A percentile compares a stretch with the other conserved stretches of the same genome.
Evolutionary conservation across 192 early-diverging fungal genomes (phyloP).

Genomic region (Cetraspora pellucida): DNA sequence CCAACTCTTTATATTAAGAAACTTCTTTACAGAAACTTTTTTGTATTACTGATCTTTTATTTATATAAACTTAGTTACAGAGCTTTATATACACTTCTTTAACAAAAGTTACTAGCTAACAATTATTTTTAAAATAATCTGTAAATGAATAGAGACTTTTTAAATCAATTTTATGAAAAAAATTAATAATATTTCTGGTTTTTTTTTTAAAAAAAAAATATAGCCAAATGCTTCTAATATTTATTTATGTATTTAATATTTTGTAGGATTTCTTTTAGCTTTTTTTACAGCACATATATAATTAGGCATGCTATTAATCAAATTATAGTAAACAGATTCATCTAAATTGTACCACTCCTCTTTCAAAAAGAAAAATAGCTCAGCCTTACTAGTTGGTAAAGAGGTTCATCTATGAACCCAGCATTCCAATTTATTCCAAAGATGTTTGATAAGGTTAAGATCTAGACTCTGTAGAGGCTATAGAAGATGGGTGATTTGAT

Average conservation of each 20-base stretch:
- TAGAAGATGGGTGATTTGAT: background rate
- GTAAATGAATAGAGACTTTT: too few species aligned
- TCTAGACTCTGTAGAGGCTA: slow-evolving; percentile 14
- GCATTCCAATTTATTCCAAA: slow-evolving; percentile 13
- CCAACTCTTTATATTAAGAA: too few species aligned
- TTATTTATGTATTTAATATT: slow-evolving; percentile 6
- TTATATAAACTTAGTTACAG: too few species aligned
- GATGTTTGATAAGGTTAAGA: slow-evolving; percentile 9
- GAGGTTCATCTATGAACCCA: background rate
- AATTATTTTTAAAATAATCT: too few species aligned
- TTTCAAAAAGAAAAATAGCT: background rate
- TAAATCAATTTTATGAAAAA: too few species aligned
- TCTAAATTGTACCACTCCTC: too few species aligned
- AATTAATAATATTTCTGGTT: too few species aligned
- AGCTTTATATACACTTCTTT: too few species aligned
- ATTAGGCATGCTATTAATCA: background rate
- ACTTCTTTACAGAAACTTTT: too few species aligned
- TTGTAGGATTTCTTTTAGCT: slow-evolving; percentile 1
- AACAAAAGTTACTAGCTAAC: too few species aligned
- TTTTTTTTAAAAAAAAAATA: background rate
- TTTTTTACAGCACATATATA: slow-evolving; percentile 2
- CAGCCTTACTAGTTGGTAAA: slow-evolving; percentile 12
- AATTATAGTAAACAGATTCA: background rate
- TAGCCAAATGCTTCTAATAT: background rate
- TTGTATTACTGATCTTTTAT: too few species aligned